These are phyloP conservation scores for Talaromyces liani DNA, from an alignment of 495 filamentous ascomycete genomes.

Conservation along the genomic window DNA sequence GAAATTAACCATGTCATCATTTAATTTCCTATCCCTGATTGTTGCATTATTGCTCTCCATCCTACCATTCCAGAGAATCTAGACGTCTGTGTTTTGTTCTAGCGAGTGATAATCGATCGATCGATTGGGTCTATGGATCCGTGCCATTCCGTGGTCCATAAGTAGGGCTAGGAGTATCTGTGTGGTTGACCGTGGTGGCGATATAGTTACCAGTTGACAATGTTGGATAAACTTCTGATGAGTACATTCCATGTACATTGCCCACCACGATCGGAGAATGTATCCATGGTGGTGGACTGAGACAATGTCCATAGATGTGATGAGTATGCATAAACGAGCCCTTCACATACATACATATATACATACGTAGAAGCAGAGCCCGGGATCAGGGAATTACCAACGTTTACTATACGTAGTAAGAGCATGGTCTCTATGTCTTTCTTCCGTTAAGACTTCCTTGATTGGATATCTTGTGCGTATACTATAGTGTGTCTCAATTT, in stretches of 20 bases:
- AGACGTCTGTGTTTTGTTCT: neutral
- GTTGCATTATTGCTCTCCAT: neutral
- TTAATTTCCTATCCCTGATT: neutral
- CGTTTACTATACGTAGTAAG: too few species aligned
- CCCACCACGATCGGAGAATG: too few species aligned
- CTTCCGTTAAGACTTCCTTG: too few species aligned
- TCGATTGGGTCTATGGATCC: neutral
- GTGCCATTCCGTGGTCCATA: too few species aligned
- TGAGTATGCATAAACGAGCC: neutral
- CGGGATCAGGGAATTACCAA: neutral
- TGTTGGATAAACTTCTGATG: too few species aligned
- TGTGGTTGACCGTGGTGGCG: too few species aligned
- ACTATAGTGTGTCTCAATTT: neutral
- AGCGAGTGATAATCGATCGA: neutral
- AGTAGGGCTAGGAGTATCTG: neutral
- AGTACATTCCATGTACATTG: too few species aligned
- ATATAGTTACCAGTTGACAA: too few species aligned
- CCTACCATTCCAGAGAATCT: neutral
- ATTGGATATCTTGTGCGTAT: neutral
- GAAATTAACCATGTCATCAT: neutral
- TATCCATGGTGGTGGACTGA: too few species aligned
- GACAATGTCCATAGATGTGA: neutral
- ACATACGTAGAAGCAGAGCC: neutral
- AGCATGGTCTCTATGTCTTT: too few species aligned
- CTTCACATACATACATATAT: too few species aligned